Base-by-base conservation (phyloP, 495 filamentous ascomycete genomes). In the Podospora sp. region DNA sequence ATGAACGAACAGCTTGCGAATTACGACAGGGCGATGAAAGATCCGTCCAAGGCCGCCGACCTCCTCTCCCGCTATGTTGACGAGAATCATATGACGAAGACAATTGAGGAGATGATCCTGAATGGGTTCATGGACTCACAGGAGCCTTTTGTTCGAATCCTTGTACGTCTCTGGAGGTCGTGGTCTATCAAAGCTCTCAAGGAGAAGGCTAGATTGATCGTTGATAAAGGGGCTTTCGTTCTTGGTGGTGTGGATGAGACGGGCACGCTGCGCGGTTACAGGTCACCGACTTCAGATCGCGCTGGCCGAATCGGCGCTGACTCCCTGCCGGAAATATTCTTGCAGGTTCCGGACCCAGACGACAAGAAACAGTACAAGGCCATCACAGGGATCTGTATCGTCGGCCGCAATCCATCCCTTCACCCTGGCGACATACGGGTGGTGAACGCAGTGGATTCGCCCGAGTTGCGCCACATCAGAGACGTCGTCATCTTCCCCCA, bases 361-460 rank as follows among this genome's bases (percentile, higher is more conserved):
- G 78, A 84, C 24, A 76, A 73, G 1, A 80, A 78, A 0, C 74
- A 79, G 24, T 89, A 89, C 66, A 83, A 82, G 50, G 80, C 96
- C 0, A 89, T 98, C 46, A 82, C 88, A 56, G 94, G 92, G 0
- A 71, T 92, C 14, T 98, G 95, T 73, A 77, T 97, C 26, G 81
- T 98, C 1, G 93, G 92, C 16, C 89, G 95, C 4, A 99, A 98
- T 69, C 95, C 95, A 2, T 97, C 94, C 0, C 87, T 99, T 9
- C 95, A 99, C 71, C 91, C 94, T 0, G 95, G 95, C 2, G 95
- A 98, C 75, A 87, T 98, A 40, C 89, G 95, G 20, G 89, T 97
- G 6, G 94, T 97, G 14, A 81, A 84, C 46, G 96, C 95, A 11
- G 91, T 98, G 16, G 86, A 98, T 69, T 81, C 88, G 8, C 88